A percentile compares a stretch with the other conserved stretches of the same genome.
Evolutionary conservation across 2,329 filamentous ascomycete genomes (phyloP).

Genomic region (Colletotrichum musae): DNA sequence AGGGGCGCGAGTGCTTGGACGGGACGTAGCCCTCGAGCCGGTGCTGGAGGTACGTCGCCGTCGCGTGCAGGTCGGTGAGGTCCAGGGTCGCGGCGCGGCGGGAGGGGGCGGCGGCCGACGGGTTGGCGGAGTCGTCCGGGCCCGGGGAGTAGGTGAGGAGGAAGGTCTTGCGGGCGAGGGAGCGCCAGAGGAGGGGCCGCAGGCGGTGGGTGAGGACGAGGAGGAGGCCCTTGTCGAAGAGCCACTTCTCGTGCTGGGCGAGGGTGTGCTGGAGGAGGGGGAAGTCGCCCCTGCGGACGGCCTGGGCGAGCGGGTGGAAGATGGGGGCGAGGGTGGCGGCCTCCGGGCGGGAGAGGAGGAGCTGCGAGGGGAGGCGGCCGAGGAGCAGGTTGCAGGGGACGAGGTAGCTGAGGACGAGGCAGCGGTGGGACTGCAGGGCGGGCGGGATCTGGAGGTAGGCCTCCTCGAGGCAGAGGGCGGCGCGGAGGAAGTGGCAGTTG

Average conservation of each 20-base stretch:
- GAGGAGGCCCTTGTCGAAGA: slow-evolving; percentile 81
- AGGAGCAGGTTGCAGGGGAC: slow-evolving; percentile 87
- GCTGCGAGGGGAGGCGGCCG: slow-evolving; percentile 82
- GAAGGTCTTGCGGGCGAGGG: slow-evolving; percentile 83
- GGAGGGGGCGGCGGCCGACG: slow-evolving; percentile 57
- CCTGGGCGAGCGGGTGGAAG: slow-evolving; percentile 80
- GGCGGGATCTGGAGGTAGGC: slow-evolving; percentile 81
- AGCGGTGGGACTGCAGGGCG: slow-evolving; percentile 79
- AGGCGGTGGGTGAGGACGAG: slow-evolving; percentile 83
- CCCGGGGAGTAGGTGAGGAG: slow-evolving; percentile 82
- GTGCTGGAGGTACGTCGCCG: slow-evolving; percentile 76
- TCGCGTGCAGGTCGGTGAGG: slow-evolving; percentile 75
- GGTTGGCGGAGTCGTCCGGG: slow-evolving; percentile 54
- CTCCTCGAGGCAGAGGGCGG: slow-evolving; percentile 80
- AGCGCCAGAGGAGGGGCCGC: slow-evolving; percentile 87
- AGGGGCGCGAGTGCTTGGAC: slow-evolving; percentile 52
- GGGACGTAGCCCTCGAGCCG: slow-evolving; percentile 72
- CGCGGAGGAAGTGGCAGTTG: slow-evolving; percentile 85
- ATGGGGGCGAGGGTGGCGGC: slow-evolving; percentile 73
- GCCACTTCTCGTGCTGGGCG: slow-evolving; percentile 76
- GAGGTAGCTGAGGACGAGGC: slow-evolving; percentile 86
- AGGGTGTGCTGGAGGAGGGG: slow-evolving; percentile 80
- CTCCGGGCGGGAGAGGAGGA: slow-evolving; percentile 79
- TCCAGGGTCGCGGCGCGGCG: slow-evolving; percentile 82
- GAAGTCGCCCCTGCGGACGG: slow-evolving; percentile 83